These are phyloP conservation scores for Chlamydomonas eustigma DNA, from an alignment of 139 green algal species.

Conservation along the genomic window DNA sequence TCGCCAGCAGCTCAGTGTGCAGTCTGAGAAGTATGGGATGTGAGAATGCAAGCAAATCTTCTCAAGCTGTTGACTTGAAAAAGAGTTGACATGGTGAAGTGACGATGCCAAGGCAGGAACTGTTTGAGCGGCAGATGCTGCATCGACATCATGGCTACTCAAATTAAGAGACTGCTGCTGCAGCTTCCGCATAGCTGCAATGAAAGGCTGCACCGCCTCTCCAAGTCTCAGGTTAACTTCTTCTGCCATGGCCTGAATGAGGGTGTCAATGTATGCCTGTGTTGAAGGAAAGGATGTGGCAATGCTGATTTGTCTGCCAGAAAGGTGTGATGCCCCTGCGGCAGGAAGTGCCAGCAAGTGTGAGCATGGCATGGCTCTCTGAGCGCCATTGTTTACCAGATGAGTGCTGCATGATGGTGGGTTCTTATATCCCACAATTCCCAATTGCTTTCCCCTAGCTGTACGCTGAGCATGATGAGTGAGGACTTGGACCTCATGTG, in stretches of 20 bases:
- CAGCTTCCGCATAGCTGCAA: neutral
- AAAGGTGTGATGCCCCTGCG: too few species aligned
- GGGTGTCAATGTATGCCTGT: neutral
- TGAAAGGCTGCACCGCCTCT: slow-evolving; percentile 1
- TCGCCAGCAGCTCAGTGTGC: neutral
- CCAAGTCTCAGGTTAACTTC: slow-evolving; percentile 10
- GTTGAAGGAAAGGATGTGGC: neutral
- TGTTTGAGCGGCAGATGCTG: neutral
- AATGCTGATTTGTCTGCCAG: too few species aligned
- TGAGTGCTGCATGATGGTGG: too few species aligned
- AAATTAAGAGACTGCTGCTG: neutral
- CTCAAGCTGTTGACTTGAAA: neutral
- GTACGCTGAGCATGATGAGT: too few species aligned
- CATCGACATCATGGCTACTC: too few species aligned
- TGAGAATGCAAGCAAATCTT: neutral
- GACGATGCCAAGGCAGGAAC: neutral
- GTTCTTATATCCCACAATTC: too few species aligned
- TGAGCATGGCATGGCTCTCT: too few species aligned
- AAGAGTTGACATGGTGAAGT: neutral
- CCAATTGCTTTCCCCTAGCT: too few species aligned
- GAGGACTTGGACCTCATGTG: too few species aligned
- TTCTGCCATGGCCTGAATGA: neutral
- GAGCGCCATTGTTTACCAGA: too few species aligned
- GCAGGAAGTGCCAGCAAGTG: too few species aligned
- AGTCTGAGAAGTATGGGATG: neutral